phyloP scores from a whole-genome alignment of 164 flowering plant genomes.

The Brasenia schreberi region DNA sequence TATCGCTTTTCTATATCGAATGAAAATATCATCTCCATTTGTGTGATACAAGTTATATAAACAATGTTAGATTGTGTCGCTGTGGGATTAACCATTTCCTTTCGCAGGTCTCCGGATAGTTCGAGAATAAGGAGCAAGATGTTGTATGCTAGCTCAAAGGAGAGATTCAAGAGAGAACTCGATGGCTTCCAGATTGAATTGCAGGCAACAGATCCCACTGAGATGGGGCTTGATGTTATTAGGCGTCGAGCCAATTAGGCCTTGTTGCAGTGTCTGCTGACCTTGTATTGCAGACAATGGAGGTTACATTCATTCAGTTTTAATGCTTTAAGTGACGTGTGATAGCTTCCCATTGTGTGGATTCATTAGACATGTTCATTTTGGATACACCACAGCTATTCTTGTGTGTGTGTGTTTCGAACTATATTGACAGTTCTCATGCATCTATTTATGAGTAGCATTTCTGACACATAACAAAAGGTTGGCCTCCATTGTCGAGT shows the following conservation, averaged over 20 bases:
- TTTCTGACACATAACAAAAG: constrained; percentile 16
- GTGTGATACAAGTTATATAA: background rate
- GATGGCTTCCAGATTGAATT: constrained; percentile 51
- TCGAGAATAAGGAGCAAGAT: constrained; percentile 50
- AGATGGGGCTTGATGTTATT: constrained; percentile 46
- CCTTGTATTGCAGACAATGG: constrained; percentile 6
- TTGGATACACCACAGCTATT: constrained; percentile 12
- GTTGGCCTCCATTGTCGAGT: constrained; percentile 7
- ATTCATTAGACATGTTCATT: constrained; percentile 24
- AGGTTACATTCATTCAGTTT: constrained; percentile 13
- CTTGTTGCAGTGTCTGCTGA: constrained; percentile 7
- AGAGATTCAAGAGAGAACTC: constrained; percentile 46
- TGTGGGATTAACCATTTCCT: background rate
- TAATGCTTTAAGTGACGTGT: constrained; percentile 25
- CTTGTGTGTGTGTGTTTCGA: constrained; percentile 11
- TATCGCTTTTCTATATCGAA: too few species aligned
- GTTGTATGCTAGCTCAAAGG: constrained; percentile 53
- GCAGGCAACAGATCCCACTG: constrained; percentile 50
- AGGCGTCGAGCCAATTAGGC: constrained; percentile 26
- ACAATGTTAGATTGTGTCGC: background rate
- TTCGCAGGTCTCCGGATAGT: constrained; percentile 40
- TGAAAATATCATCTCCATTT: too few species aligned
- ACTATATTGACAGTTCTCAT: constrained; percentile 16
- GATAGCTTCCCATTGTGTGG: constrained; percentile 31
- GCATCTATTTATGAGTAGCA: constrained; percentile 25